Base-by-base conservation (phyloP, 2,329 filamentous ascomycete genomes). In the Purpureocillium takamizusanense region DNA sequence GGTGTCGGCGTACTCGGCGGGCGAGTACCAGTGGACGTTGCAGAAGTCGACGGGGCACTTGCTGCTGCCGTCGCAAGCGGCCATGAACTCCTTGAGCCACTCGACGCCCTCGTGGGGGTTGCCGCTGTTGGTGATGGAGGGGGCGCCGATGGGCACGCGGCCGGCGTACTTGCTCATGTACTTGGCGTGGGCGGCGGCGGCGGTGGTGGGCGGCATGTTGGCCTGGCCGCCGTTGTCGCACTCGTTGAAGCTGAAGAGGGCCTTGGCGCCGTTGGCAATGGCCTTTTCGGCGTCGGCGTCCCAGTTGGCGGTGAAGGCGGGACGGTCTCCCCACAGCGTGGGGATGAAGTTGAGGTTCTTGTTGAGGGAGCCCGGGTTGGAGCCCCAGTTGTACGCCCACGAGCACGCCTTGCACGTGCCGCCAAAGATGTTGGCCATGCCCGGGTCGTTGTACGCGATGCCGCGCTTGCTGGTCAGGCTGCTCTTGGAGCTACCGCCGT, bases 371-470 rank as follows among this genome's bases (percentile, higher is more conserved):
- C 61, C 57, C 34, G 65, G 50, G 11, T 45, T 45, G 34, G 70
- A 67, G 33, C 62, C 77, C 82, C 82, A 86, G 72, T 84, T 84
- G 70, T 83, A 83, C 34, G 62, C 70, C 76, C 81, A 86, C 31
- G 61, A 59, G 52, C 75, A 67, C 40, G 49, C 46, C 42, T 70
- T 54, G 48, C 58, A 62, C 30, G 35, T 35, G 30, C 28, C 43
- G 44, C 60, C 57, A 56, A 85, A 79, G 45, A 59, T 50, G 39
- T 65, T 60, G 55, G 72, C 69, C 28, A 81, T 63, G 21, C 47
- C 49, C 39, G 67, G 67, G 25, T 75, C 63, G 60, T 85, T 84
- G 72, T 80, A 86, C 36, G 75, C 75, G 36, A 85, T 60, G 60
- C 82, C 82, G 55, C 80, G 78, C 75, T 83, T 82, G 21, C 21